Evolutionary conservation across 441 rosid genomes (phyloP).

Genomic region (Bocquillonia castaneifolia): DNA sequence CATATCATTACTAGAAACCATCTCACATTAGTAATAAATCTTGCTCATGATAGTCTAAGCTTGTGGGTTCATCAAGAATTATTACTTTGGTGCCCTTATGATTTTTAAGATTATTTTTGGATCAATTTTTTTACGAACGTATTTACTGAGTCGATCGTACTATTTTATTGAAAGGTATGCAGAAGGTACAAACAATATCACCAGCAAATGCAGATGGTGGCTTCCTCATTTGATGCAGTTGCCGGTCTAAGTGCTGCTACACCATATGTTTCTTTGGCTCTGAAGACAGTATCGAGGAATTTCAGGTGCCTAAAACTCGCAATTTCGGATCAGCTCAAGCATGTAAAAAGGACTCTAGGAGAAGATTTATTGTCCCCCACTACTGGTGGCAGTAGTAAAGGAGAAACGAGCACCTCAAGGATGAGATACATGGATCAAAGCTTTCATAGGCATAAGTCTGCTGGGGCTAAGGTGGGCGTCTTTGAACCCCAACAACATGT

Average conservation of each 20-base stretch:
- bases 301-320: conserved; percentile 41
- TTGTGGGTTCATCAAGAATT: neutral
- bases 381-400: conserved; percentile 27
- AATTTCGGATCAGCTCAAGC: conserved; percentile 43
- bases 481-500: conserved; percentile 45
- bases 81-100: neutral
- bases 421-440: conserved; percentile 29
- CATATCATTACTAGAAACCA: neutral
- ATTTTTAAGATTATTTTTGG: neutral
- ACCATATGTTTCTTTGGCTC: conserved; percentile 46
- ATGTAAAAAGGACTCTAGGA: conserved; percentile 32
- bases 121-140: neutral
- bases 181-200: conserved; percentile 52
- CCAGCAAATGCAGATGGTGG: conserved; percentile 64
- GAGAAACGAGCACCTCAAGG: conserved; percentile 27
- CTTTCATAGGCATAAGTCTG: conserved; percentile 31
- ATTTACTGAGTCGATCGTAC: neutral
- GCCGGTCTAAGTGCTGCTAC: conserved; percentile 56
- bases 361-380: conserved; percentile 33
- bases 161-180: conserved; percentile 36
- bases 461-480: conserved; percentile 33
- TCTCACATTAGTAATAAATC: neutral
- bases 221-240: conserved; percentile 52
- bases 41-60: neutral
- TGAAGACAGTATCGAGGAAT: conserved; percentile 40